These are phyloP conservation scores for Fusarium sp. DNA, from an alignment of 2,329 filamentous ascomycete species.

Conservation along the genomic window DNA sequence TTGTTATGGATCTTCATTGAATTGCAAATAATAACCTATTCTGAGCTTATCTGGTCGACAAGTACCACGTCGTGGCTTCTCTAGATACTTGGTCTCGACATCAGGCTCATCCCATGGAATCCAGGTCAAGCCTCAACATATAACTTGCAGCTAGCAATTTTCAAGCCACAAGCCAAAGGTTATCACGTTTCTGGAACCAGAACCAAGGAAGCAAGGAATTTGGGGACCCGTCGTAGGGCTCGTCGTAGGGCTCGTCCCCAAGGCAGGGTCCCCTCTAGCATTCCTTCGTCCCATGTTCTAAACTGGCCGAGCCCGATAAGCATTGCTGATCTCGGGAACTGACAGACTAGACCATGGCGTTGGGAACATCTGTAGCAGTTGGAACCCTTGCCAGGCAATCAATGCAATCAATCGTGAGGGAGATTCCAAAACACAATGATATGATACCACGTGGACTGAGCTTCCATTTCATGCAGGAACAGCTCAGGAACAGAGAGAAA, in stretches of 20 bases:
- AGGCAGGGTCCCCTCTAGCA: slow-evolving; percentile 40
- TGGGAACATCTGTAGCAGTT: slow-evolving; percentile 27
- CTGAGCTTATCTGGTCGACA: not conserved
- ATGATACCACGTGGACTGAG: slow-evolving; percentile 44
- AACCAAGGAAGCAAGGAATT: slow-evolving; percentile 24
- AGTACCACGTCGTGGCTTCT: slow-evolving; percentile 10
- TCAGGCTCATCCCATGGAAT: not conserved
- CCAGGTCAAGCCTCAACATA: slow-evolving; percentile 3
- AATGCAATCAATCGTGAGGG: too few relatives aligned
- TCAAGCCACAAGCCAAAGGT: slow-evolving; percentile 36
- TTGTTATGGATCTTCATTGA: not conserved
- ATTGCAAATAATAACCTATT: not conserved
- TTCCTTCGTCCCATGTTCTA: slow-evolving; percentile 39
- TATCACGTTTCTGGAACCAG: slow-evolving; percentile 26
- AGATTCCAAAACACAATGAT: slow-evolving; percentile 29
- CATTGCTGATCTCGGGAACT: slow-evolving; percentile 46
- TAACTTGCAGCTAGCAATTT: slow-evolving; percentile 15
- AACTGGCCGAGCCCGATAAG: slow-evolving; percentile 36
- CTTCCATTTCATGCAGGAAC: slow-evolving; percentile 46
- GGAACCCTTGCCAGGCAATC: slow-evolving; percentile 19
- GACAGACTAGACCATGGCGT: slow-evolving; percentile 36
- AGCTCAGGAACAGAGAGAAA: slow-evolving; percentile 23
- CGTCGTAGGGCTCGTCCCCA: slow-evolving; percentile 22
- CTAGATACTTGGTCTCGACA: not conserved
- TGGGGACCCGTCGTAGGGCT: slow-evolving; percentile 37